A percentile compares a stretch with the other conserved stretches of the same genome.
Conservation (phyloP, 371 early-diverging fungal species). For the Catenaria anguillulae region DNA sequence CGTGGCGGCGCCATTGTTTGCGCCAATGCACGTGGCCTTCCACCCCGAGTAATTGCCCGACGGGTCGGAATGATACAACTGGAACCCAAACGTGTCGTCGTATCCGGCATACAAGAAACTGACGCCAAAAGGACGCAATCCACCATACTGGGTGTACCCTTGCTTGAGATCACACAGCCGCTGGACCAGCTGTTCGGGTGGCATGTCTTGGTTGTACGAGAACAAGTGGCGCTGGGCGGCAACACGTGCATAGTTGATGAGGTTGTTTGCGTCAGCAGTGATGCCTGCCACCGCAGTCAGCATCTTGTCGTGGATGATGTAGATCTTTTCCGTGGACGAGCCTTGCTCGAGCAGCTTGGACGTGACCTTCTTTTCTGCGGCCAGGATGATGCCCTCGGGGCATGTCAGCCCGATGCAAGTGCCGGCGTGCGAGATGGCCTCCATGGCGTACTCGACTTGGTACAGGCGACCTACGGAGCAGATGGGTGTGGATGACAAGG, state of each 20-base stretch:
- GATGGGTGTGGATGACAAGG: too few relatives aligned
- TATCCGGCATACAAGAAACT: constrained; percentile 95
- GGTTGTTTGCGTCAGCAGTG: constrained; percentile 93
- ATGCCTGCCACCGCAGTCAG: constrained; percentile 96
- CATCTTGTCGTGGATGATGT: constrained; percentile 80
- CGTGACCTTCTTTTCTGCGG: constrained; percentile 92
- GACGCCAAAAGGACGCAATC: constrained; percentile 97
- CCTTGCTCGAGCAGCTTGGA: constrained; percentile 79
- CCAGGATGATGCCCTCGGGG: constrained; percentile 90
- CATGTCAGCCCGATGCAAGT: constrained; percentile 87
- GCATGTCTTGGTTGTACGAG: constrained; percentile 76
- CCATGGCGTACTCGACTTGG: constrained; percentile 99
- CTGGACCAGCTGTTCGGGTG: constrained; percentile 88
- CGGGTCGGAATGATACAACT: constrained; percentile 96
- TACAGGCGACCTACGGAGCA: constrained; percentile 79
- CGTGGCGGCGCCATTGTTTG: constrained; percentile 79
- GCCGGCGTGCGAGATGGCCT: constrained; percentile 96
- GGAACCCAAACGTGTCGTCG: constrained; percentile 80
- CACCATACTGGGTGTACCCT: constrained; percentile 97
- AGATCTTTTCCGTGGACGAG: constrained; percentile 87
- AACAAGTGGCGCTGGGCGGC: constrained; percentile 82
- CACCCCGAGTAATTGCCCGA: constrained; percentile 97
- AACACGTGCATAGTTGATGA: constrained; percentile 79
- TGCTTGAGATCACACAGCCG: constrained; percentile 92
- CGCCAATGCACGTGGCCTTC: constrained; percentile 97